Base-by-base conservation (phyloP, 2,329 filamentous ascomycete species). In the Monilinia laxa region DNA sequence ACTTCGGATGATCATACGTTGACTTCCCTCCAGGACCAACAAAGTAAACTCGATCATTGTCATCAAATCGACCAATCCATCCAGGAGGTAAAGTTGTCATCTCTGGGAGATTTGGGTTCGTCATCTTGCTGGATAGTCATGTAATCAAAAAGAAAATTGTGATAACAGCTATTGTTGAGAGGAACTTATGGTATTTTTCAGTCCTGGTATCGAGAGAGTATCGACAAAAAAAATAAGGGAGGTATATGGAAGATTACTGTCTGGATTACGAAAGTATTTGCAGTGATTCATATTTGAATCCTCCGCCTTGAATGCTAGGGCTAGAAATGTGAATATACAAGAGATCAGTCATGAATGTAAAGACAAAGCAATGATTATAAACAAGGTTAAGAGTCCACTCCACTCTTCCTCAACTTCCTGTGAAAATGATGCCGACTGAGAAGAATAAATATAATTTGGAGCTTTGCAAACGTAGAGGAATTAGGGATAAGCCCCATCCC, bases 1-100 rank as follows among this genome's bases (percentile, higher is more conserved):
- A 58, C 45, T 45, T 58, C 3, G 66, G 66, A 51, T 68, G 66
- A 42, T 55, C 55, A 18, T 49, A 65, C 5, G 66, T 68, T n/a
- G 49, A 42, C 14, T 54, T 2, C 11, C 38, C 47, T 1, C 12
- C 31, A 14, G 42, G 35, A 11, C 58, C 51, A 49, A 45, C 25
- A 25, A 62, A 68, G 25, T 66, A 68, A 42, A 68, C 23, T 51
- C 63, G 38, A 31, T 52, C 35, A 6, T 66, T 31, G n/a, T 55
- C 25, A 45, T 65, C 63, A 25, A 60, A 40, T 51, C n/a, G 54
- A 20, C 45, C 51, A 25, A 25, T 28, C 66, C 66, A 68, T 3
- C 62, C 54, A 2, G 45, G 16, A 51, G 58, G 58, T 11, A 62
- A 4, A 35, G 47, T 49, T 12, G 58, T 62, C 58, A 62, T 62